phyloP scores from a whole-genome alignment of 257 asterid species.

The Agastache rugosa region DNA sequence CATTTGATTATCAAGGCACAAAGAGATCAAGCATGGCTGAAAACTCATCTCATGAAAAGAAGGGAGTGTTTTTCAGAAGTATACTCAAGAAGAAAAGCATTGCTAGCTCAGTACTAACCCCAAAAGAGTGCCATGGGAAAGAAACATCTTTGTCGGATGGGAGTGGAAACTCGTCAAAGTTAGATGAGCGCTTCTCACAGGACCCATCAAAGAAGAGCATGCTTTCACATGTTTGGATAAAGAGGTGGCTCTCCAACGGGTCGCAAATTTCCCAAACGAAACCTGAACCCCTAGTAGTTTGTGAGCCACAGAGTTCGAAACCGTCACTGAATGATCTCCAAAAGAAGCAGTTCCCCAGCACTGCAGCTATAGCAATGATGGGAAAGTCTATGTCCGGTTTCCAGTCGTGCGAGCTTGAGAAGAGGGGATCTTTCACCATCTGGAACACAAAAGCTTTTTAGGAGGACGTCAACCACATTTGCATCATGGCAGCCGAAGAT shows the following conservation, averaged over 20 bases:
- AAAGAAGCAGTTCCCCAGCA: slow-evolving; percentile 81
- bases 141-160: slow-evolving; percentile 30
- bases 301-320: slow-evolving; percentile 57
- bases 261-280: slow-evolving; percentile 34
- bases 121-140: slow-evolving; percentile 35
- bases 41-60: slow-evolving; percentile 43
- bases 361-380: slow-evolving; percentile 89
- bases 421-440: slow-evolving; percentile 59
- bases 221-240: slow-evolving; percentile 73
- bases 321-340: slow-evolving; percentile 38
- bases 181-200: slow-evolving; percentile 5
- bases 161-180: slow-evolving; percentile 25
- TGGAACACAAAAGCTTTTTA: slow-evolving; percentile 65
- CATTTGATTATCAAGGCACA: slow-evolving; percentile 50
- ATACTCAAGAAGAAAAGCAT: slow-evolving; percentile 28
- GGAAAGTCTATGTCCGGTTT: slow-evolving; percentile 75
- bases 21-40: slow-evolving; percentile 44
- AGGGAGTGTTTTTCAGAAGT: slow-evolving; percentile 29
- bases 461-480: background rate
- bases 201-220: slow-evolving; percentile 32
- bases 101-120: slow-evolving; percentile 37
- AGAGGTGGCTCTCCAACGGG: slow-evolving; percentile 59
- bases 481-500: background rate
- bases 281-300: slow-evolving; percentile 42
- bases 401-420: slow-evolving; percentile 56